A percentile compares a stretch with the other conserved stretches of the same genome.
phyloP scores from a whole-genome alignment of 257 asterid genomes.

The Oldenlandia corymbosa region DNA sequence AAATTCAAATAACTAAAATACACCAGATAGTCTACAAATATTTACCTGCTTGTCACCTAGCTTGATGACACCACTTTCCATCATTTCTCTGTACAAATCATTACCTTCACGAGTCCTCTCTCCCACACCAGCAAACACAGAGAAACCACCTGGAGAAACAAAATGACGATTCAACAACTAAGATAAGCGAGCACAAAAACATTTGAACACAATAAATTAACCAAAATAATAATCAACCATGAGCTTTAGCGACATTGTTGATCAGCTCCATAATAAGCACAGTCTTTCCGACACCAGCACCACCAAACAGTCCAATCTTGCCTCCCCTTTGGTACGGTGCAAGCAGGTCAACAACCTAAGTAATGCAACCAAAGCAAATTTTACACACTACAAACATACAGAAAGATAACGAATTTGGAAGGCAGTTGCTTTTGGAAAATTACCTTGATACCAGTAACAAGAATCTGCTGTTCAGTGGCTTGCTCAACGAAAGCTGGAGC shows the following conservation, averaged over 20 bases:
- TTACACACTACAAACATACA: background rate
- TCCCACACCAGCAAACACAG: constrained; percentile 99
- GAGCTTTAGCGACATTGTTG: constrained; percentile 94
- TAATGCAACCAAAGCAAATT: background rate
- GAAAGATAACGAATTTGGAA: background rate
- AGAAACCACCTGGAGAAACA: constrained; percentile 78
- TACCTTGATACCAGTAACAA: constrained; percentile 98
- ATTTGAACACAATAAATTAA: background rate
- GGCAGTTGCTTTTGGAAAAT: background rate
- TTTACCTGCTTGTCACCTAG: constrained; percentile 93
- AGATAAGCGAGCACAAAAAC: background rate
- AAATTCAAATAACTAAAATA: background rate
- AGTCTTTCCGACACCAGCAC: constrained; percentile 97
- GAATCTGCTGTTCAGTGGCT: constrained; percentile 93
- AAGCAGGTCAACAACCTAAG: constrained; percentile 87
- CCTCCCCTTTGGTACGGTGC: constrained; percentile 99
- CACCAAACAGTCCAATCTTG: constrained; percentile 94
- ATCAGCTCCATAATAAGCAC: constrained; percentile 96
- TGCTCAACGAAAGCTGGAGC: constrained; percentile 96
- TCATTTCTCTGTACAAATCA: constrained; percentile 97
- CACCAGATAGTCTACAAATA: background rate
- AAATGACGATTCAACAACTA: constrained; percentile 10
- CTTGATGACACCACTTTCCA: constrained; percentile 99
- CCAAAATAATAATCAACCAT: constrained; percentile 44
- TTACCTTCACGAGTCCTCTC: constrained; percentile 99